phyloP scores from a whole-genome alignment of 331 rosid species.

The Erythrophleum ivorense region DNA sequence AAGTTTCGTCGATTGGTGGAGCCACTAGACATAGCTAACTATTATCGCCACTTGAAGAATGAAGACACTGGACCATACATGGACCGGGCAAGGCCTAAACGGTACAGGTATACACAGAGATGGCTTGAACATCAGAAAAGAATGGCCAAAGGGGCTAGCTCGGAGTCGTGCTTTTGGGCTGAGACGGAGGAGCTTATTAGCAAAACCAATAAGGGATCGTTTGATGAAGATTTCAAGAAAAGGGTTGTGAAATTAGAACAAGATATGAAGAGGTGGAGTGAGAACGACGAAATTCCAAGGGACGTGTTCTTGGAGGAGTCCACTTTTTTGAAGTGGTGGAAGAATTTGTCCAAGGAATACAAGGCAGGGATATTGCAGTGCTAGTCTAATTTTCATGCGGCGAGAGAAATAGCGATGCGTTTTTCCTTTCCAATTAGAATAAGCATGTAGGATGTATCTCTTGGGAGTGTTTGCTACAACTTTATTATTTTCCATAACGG shows the following conservation, averaged over 20 bases:
- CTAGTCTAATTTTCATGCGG: not conserved
- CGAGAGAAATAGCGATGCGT: too few species aligned
- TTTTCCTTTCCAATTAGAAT: not conserved
- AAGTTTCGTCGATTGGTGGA: constrained; percentile 51
- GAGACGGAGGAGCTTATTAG: constrained; percentile 62
- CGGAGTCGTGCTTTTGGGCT: constrained; percentile 66
- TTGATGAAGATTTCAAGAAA: not conserved
- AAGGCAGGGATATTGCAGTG: constrained; percentile 14
- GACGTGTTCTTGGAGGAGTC: constrained; percentile 54
- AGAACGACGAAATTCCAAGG: not conserved
- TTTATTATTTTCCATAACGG: not conserved
- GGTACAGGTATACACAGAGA: constrained; percentile 55
- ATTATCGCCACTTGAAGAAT: constrained; percentile 55
- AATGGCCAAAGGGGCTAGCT: not conserved
- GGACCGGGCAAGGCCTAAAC: constrained; percentile 55
- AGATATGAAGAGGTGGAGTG: constrained; percentile 45
- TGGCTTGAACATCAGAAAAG: constrained; percentile 50
- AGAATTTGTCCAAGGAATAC: constrained; percentile 33
- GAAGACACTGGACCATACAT: constrained; percentile 53
- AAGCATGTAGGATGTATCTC: not conserved
- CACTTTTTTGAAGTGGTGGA: constrained; percentile 61
- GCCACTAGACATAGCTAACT: constrained; percentile 75
- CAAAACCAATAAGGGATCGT: not conserved
- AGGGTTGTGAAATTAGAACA: constrained; percentile 34
- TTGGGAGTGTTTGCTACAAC: not conserved